These are phyloP conservation scores for Lasiosphaeris hirsuta DNA, from an alignment of 495 filamentous ascomycete species.

Conservation along the genomic window DNA sequence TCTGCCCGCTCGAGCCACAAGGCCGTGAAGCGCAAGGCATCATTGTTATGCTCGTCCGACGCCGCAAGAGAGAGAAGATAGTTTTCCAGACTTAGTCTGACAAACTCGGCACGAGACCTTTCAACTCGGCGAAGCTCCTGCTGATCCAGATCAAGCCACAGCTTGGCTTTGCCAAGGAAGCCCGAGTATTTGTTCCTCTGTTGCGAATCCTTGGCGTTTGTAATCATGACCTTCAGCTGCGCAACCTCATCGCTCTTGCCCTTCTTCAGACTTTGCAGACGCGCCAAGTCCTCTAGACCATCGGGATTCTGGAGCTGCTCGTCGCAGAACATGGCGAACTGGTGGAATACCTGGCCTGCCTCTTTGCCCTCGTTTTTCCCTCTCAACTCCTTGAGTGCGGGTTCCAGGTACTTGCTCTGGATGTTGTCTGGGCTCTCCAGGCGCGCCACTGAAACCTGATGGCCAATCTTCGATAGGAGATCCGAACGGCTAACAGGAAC, in stretches of 20 bases:
- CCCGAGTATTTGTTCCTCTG: constrained; percentile 35
- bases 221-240: constrained; percentile 57
- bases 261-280: constrained; percentile 73
- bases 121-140: constrained; percentile 77
- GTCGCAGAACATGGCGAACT: constrained; percentile 94
- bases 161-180: constrained; percentile 61
- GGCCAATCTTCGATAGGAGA: constrained; percentile 79
- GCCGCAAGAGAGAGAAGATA: constrained; percentile 82
- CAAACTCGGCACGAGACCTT: constrained; percentile 70
- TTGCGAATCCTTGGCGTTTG: constrained; percentile 37
- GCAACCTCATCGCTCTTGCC: constrained; percentile 75
- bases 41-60: constrained; percentile 83
- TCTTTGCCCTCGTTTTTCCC: constrained; percentile 65
- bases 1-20: constrained; percentile 86
- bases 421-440: constrained; percentile 89
- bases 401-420: constrained; percentile 74
- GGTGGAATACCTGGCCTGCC: constrained; percentile 85
- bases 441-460: constrained; percentile 87
- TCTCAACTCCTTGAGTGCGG: constrained; percentile 76
- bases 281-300: constrained; percentile 76
- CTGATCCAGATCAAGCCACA: constrained; percentile 86
- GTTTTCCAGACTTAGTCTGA: constrained; percentile 86
- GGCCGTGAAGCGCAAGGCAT: constrained; percentile 89
- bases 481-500: constrained; percentile 73
- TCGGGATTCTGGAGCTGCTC: constrained; percentile 83